Percentiles rank a stretch among this genome's conserved stretches.
These are phyloP conservation scores for Neolentinus lepideus DNA, from an alignment of 1,284 basidiomycete genomes.

Conservation along the genomic window DNA sequence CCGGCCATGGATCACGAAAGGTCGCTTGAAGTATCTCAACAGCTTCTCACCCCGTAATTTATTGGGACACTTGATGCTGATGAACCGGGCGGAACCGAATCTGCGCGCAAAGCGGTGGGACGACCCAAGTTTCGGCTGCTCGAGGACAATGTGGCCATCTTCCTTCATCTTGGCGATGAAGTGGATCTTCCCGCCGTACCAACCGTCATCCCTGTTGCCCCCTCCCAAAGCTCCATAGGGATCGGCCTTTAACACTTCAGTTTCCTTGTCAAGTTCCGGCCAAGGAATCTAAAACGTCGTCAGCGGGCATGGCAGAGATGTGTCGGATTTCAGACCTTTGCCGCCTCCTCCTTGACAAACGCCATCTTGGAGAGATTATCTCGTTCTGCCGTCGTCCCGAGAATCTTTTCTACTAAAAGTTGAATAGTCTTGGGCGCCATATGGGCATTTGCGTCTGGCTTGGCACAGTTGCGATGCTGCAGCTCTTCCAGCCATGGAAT, in stretches of 20 bases:
- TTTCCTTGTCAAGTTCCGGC: constrained; percentile 30
- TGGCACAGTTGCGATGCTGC: background rate
- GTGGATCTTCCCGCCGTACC: constrained; percentile 31
- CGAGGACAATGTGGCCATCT: constrained; percentile 17
- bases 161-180: constrained; percentile 20
- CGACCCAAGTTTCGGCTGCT: constrained; percentile 23
- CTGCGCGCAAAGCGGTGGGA: constrained; percentile 30
- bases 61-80: constrained; percentile 25
- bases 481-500: background rate
- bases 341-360: background rate
- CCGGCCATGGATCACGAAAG: constrained; percentile 25
- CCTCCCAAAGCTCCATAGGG: constrained; percentile 20
- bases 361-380: background rate
- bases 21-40: constrained; percentile 20
- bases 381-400: background rate
- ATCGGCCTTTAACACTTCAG: constrained; percentile 14
- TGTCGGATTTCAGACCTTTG: background rate
- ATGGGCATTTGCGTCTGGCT: background rate
- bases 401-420: background rate
- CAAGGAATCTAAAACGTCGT: constrained; percentile 23
- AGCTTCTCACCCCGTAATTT: constrained; percentile 13
- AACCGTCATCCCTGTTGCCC: constrained; percentile 10
- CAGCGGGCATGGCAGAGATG: background rate
- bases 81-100: constrained; percentile 31
- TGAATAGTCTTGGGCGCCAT: background rate